Conservation (phyloP, 2,329 filamentous ascomycete genomes). For the Phaeosphaeriaceae sp. region DNA sequence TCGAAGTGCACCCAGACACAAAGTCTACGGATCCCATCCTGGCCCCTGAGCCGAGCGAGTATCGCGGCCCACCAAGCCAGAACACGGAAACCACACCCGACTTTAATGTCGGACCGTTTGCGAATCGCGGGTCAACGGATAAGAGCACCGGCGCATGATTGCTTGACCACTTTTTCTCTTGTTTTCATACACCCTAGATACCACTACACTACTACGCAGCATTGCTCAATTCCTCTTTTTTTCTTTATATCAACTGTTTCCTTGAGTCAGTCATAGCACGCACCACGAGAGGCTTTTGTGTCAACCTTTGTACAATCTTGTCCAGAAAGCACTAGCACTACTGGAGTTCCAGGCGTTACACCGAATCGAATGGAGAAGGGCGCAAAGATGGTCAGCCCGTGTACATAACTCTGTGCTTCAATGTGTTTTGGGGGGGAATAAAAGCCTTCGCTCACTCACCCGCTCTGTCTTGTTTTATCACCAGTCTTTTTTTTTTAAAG, state of each 20-base stretch:
- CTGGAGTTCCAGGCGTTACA: not conserved
- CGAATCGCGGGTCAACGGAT: constrained; percentile 4
- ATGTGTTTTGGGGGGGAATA: not conserved
- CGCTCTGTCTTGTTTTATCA: not conserved
- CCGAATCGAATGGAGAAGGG: no score
- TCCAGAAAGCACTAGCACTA: not conserved
- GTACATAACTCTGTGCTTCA: not conserved
- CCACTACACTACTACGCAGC: not conserved
- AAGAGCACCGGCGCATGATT: not conserved
- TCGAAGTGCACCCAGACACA: constrained; percentile 60
- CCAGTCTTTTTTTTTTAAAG: not conserved
- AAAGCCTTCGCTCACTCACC: not conserved
- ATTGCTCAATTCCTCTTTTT: constrained; percentile 1
- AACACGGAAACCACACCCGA: constrained; percentile 53
- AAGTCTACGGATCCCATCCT: constrained; percentile 57
- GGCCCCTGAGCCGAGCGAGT: constrained; percentile 51
- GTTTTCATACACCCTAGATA: not conserved
- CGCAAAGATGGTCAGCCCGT: not conserved
- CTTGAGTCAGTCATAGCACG: no score
- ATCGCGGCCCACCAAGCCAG: constrained; percentile 54
- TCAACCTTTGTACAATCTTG: not conserved
- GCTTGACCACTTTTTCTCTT: not conserved
- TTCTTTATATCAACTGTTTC: not conserved
- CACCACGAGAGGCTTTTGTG: not conserved
- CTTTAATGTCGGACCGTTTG: constrained; percentile 53